Evolutionary conservation across 352 stramenopile species (phyloP), one percentile per base, ranked within the genome.

Genomic region (Aphanomyces invadans): DNA sequence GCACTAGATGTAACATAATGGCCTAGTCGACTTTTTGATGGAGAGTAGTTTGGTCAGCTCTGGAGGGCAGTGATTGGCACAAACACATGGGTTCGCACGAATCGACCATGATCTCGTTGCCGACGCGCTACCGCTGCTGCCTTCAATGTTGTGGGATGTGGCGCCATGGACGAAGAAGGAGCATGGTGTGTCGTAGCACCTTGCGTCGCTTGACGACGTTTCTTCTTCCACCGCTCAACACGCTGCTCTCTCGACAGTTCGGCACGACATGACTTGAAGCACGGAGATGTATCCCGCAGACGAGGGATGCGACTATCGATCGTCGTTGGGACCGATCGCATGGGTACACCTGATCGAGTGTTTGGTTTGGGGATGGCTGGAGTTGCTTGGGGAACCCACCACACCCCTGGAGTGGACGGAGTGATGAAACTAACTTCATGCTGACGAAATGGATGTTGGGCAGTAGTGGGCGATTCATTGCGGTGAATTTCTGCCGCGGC

Each of bases 241-340:
- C 12, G 44, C 12, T 52, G 44, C 44, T 26, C 12, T 19, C 12
- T 7, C 44, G 21, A 25, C 12, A 25, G 5, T 5, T n/a, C 12
- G 23, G 19, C 12, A 52, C 44, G 44, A 52, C 19, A 23, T 5
- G 21, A n/a, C 44, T 52, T n/a, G 44, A n/a, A 23, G 23, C 7
- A 19, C 9, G 12, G 44, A 4, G 12, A 25, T 5, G 19, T 26
- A 19, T 9, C 44, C 9, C 44, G 44, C 7, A 52, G 44, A 9
- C 21, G 44, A 52, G 49, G 49, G 36, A 57, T 57, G 29, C 49
- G 49, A 57, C 49, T 57, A 26, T 57, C 49, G 25, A 57, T 57
- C 10, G 10, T 15, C 21, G 10, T 23, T 25, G 26, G 26, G 11
- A 29, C 10, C 7, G n/a, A 11, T 23, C 10, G n/a, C 1, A 29